Conservation (phyloP, 257 asterid genomes). For the Eucommia ulmoides region DNA sequence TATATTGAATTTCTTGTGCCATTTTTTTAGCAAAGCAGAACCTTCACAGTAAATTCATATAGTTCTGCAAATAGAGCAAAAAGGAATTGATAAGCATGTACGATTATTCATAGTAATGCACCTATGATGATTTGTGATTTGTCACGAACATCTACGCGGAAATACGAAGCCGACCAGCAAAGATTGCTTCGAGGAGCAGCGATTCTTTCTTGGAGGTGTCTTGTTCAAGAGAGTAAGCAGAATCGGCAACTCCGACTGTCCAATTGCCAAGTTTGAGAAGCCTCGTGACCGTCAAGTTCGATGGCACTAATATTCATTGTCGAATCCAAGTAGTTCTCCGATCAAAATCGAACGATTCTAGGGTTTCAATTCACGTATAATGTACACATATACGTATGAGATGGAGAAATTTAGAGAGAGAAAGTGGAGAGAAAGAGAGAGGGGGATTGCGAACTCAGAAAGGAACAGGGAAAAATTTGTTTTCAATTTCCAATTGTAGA, state of each 20-base stretch:
- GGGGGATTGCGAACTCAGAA: neutral
- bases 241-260: constrained; percentile 76
- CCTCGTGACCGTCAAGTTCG: constrained; percentile 42
- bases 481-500: no score
- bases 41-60: no score
- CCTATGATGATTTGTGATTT: constrained; percentile 41
- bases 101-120: no score
- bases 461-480: neutral
- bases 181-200: constrained; percentile 44
- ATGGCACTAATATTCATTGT: neutral
- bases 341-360: neutral
- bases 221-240: constrained; percentile 30
- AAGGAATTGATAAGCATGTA: no score
- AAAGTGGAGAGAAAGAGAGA: neutral
- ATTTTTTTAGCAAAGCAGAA: no score
- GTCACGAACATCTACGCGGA: constrained; percentile 52
- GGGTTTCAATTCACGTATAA: neutral
- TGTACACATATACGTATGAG: neutral
- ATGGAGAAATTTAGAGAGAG: no score
- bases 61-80: no score
- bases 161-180: constrained; percentile 60
- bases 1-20: no score
- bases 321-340: neutral
- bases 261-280: constrained; percentile 60
- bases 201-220: constrained; percentile 28